Base-by-base conservation (phyloP, 768 basidiomycete genomes). In the Kwoniella europaea region DNA sequence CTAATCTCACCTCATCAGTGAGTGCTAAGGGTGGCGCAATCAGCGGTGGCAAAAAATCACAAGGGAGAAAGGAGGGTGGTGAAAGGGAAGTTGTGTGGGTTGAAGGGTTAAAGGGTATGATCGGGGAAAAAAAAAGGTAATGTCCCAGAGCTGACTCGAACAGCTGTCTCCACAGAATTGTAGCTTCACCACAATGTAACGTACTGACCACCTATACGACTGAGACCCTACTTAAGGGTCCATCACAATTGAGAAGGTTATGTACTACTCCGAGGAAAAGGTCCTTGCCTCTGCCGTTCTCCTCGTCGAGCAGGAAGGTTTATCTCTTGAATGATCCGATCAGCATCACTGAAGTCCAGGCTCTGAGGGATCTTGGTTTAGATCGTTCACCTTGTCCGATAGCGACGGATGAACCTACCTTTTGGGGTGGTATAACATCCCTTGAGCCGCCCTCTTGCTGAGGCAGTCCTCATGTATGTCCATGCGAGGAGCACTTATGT, bases 131-230 rank as follows among this genome's bases (percentile, higher is more conserved):
- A 58, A 70, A 70, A 70, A 70, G 65, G 10, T 27, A 70, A 44
- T 70, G 68, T 70, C 68, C 59, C 68, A 29, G 50, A 70, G 68
- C 68, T 70, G 68, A 70, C 55, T 70, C 68, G 68, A 70, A 70
- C 68, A 70, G 68, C 68, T 70, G 68, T 58, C 56, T 70, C 63
- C 54, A 70, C 68, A 70, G 68, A 56, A 54, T 65, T 55, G 68
- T 57, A 44, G 57, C 42, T 52, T 55, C 62, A 64, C 68, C 68
- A 70, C 68, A 70, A 70, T 58, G 68, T 70, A 35, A 70, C 68
- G 68, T 70, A 54, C 68, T 70, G 64, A 70, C 68, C 68, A 68
- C 63, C 68, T 70, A 70, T 54, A 70, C 68, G 62, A 70, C 50
- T 41, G 60, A 50, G 68, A 70, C 68, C 53, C 43, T 18, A 24